These are phyloP conservation scores for Gaeumannomyces sp. DNA, from an alignment of 2,329 filamentous ascomycete genomes.

Conservation along the genomic window DNA sequence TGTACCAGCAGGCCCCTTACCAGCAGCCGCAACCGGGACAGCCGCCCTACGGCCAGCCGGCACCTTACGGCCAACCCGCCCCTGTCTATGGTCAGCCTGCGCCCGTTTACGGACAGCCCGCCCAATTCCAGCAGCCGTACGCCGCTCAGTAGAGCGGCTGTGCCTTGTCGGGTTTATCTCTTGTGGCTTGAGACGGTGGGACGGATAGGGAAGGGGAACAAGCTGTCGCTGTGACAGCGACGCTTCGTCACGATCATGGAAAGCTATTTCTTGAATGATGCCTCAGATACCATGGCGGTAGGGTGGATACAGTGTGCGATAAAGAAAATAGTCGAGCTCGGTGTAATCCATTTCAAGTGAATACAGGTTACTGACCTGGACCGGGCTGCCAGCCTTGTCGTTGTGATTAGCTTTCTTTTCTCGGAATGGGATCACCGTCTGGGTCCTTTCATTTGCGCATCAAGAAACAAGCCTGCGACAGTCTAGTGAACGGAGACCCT, in stretches of 20 bases:
- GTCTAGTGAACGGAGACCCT: too few species aligned
- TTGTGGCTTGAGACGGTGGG: not conserved
- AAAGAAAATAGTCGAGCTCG: too few species aligned
- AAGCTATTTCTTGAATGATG: not conserved
- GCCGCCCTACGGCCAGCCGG: conserved; percentile 1
- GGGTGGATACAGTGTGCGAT: too few species aligned
- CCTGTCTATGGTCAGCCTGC: not conserved
- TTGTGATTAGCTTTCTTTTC: too few species aligned
- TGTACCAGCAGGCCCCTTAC: not conserved
- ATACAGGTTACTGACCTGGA: too few species aligned
- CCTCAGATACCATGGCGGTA: not conserved
- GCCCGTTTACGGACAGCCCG: not conserved
- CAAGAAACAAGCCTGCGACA: too few species aligned
- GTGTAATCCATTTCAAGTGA: too few species aligned
- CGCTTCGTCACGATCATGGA: not conserved
- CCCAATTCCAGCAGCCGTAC: not conserved
- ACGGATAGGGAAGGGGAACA: too few species aligned
- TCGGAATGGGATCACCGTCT: too few species aligned
- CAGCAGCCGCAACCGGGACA: conserved; percentile 8
- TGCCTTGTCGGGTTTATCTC: not conserved
- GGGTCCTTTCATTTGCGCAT: too few species aligned
- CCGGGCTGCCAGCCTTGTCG: too few species aligned
- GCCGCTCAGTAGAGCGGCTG: not conserved
- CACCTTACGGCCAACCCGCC: not conserved
- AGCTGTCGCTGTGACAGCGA: not conserved